Percentiles rank a stretch among this genome's conserved stretches.
Conservation (phyloP, 2,329 filamentous ascomycete genomes). For the Ceratocystis eucalypticola region DNA sequence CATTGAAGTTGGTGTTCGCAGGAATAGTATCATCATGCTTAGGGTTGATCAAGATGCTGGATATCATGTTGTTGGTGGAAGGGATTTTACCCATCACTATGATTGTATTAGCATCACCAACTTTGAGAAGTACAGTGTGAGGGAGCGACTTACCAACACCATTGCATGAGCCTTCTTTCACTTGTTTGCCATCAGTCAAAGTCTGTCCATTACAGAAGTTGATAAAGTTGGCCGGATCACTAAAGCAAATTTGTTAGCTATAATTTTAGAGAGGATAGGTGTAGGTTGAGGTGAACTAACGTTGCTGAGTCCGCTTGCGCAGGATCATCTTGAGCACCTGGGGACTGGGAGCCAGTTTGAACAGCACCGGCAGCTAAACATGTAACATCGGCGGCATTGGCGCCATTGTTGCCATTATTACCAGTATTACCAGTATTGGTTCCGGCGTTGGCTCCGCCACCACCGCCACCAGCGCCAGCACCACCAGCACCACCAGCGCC, state of each 20-base stretch:
- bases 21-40: constrained; percentile 36
- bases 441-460: constrained; percentile 22
- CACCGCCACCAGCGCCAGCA: constrained; percentile 10
- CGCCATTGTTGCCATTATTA: constrained; percentile 23
- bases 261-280: not conserved
- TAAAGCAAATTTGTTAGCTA: constrained; percentile 25
- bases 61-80: constrained; percentile 41
- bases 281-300: constrained; percentile 29
- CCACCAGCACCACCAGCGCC: not conserved
- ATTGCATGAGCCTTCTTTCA: constrained; percentile 48
- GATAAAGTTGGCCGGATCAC: constrained; percentile 48
- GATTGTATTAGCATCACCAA: constrained; percentile 20
- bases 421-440: constrained; percentile 21
- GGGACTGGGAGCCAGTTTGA: constrained; percentile 37
- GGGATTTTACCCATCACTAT: constrained; percentile 49
- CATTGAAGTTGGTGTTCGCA: constrained; percentile 37
- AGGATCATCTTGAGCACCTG: constrained; percentile 34
- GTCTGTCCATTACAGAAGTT: constrained; percentile 45
- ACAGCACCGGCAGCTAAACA: constrained; percentile 33
- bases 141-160: constrained; percentile 38
- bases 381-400: constrained; percentile 24
- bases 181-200: constrained; percentile 48
- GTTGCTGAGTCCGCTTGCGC: constrained; percentile 41
- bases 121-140: not conserved
- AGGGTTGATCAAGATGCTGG: constrained; percentile 40